Evolutionary conservation across 768 basidiomycete genomes (phyloP), one percentile per base, ranked within the genome.

Genomic region (Suillus subalutaceus): DNA sequence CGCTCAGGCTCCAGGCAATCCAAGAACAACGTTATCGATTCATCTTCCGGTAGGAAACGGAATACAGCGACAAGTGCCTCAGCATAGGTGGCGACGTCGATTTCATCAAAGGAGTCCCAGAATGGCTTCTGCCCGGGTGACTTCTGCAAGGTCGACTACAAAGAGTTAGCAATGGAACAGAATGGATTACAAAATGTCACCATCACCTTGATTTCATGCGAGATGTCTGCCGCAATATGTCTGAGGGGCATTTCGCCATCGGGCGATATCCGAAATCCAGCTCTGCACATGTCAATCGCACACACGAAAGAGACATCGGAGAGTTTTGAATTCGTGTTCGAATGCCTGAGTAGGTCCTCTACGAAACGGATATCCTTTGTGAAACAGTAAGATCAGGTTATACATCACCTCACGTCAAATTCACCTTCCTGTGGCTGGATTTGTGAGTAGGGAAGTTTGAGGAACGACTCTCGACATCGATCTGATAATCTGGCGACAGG

Each of bases 261-360:
- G 75, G 71, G 79, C 82, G 73, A 80, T 82, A 72, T 79, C 84
- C 77, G 30, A 90, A 92, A 77, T 32, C 76, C 76, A 3, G 89
- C 91, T 61, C 89, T 85, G 74, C 92, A 91, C 41, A 94, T 79
- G 72, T 96, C 94, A 50, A 94, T 82, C 44, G 86, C 86, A 74
- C 92, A 93, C 3, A 88, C 85, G 63, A 92, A 79, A 4, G 90
- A 86, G 0, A 90, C 81, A 63, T 94, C 91, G 3, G 85, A 80
- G 16, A 88, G 73, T 73, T 90, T 91, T 7, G 86, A 85, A 63
- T 76, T 78, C 23, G 81, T 81, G 32, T 79, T 76, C 35, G 90
- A 78, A 63, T 88, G 86, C 67, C 86, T 90, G 48, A 88, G 69
- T 35, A 93, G 74, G 40, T 87, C 85, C 65, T 92, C 88, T 8